phyloP scores from a whole-genome alignment of 768 basidiomycete genomes.

The Pleurotus platypus region DNA sequence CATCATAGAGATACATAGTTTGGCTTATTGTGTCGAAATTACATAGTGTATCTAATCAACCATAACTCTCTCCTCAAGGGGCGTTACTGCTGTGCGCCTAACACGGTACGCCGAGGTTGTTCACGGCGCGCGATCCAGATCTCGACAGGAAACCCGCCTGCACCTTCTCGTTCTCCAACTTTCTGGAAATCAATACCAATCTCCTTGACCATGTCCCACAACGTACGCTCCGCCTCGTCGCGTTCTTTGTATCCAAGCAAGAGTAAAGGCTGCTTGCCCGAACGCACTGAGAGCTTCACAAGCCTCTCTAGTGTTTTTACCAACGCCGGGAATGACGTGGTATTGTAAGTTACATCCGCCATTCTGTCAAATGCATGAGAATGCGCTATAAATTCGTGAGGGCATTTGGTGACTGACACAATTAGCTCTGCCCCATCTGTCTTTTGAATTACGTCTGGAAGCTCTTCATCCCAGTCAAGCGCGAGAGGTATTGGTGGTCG shows the following conservation, averaged over 20 bases:
- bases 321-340: constrained; percentile 76
- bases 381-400: too few species aligned
- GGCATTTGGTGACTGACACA: constrained; percentile 44
- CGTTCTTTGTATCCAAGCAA: constrained; percentile 87
- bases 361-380: constrained; percentile 46
- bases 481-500: constrained; percentile 30
- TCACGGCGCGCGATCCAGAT: constrained; percentile 53
- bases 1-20: neutral
- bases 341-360: constrained; percentile 94
- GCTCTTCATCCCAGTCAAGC: constrained; percentile 68
- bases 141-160: constrained; percentile 63
- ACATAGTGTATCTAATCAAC: neutral
- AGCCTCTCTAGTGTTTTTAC: constrained; percentile 62
- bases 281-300: constrained; percentile 20
- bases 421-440: constrained; percentile 56
- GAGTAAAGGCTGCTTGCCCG: constrained; percentile 30
- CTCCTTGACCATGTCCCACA: constrained; percentile 62
- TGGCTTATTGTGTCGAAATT: neutral
- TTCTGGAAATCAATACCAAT: constrained; percentile 54
- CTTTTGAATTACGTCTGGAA: constrained; percentile 42
- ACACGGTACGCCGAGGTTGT: neutral
- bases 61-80: neutral
- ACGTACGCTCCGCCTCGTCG: constrained; percentile 65
- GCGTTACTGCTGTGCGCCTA: too few species aligned
- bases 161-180: constrained; percentile 53